Conservation (phyloP, 371 early-diverging fungal species). For the Mortierella sp. region DNA sequence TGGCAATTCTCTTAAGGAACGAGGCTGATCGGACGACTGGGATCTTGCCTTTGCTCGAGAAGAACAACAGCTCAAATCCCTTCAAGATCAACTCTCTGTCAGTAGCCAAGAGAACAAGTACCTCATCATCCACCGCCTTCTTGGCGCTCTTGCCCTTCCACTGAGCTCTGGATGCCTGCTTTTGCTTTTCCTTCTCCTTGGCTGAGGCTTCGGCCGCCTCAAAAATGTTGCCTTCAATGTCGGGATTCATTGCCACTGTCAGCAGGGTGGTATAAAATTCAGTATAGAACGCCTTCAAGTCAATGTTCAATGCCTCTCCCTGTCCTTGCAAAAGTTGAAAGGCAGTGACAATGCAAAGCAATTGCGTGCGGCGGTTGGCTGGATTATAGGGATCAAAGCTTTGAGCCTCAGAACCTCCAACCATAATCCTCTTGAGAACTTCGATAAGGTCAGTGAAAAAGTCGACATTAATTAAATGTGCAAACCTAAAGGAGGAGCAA, state of each 20-base stretch:
- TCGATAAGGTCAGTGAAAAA: conserved; percentile 92
- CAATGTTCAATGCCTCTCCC: conserved; percentile 89
- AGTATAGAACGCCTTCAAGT: conserved; percentile 87
- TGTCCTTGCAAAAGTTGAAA: conserved; percentile 89
- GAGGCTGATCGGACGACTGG: conserved; percentile 78
- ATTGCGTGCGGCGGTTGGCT: conserved; percentile 67
- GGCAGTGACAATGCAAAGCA: conserved; percentile 91
- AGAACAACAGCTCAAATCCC: conserved; percentile 86
- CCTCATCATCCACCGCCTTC: conserved; percentile 29
- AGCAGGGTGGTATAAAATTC: conserved; percentile 83
- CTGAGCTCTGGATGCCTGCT: conserved; percentile 38
- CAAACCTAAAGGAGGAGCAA: conserved; percentile 68
- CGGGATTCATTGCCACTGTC: conserved; percentile 75
- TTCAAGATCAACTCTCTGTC: conserved; percentile 83
- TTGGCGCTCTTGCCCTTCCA: conserved; percentile 40
- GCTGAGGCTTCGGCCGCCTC: conserved; percentile 43
- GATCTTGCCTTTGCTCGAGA: conserved; percentile 81
- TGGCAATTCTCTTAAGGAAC: conserved; percentile 72
- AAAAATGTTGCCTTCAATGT: conserved; percentile 66
- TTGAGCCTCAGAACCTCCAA: conserved; percentile 57
- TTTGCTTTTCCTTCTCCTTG: conserved; percentile 50
- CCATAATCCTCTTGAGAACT: conserved; percentile 85
- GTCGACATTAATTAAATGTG: conserved; percentile 94
- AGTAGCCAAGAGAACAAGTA: conserved; percentile 60
- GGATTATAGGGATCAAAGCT: conserved; percentile 56